Percentiles rank a stretch among this genome's conserved stretches.
Evolutionary conservation across 768 basidiomycete species (phyloP).

Genomic region (Russula griseocarnosa): DNA sequence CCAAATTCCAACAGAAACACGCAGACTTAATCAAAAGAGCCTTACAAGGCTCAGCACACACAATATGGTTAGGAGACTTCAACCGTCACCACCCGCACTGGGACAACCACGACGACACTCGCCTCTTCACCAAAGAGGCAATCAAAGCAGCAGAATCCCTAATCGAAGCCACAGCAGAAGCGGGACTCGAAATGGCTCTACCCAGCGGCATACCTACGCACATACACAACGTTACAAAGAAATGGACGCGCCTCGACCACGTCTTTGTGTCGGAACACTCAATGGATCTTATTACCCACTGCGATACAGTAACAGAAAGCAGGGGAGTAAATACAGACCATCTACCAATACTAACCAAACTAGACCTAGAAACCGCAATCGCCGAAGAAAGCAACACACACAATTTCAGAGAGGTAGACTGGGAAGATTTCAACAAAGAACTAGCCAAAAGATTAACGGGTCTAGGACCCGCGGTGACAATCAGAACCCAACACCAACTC

Average conservation of each 20-base stretch:
- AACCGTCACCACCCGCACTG: background rate
- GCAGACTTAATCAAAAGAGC: background rate
- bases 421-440: background rate
- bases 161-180: background rate
- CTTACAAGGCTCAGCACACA: background rate
- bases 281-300: too few species aligned
- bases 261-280: too few species aligned
- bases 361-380: background rate
- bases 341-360: background rate
- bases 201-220: background rate
- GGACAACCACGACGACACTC: background rate
- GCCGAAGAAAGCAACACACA: background rate
- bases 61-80: background rate
- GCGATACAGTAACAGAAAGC: too few species aligned
- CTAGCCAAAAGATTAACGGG: too few species aligned
- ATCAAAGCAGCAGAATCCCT: background rate
- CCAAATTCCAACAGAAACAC: background rate
- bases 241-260: too few species aligned
- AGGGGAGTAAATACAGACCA: background rate
- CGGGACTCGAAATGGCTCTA: background rate
- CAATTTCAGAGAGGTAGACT: background rate
- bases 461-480: too few species aligned
- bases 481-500: background rate
- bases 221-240: background rate
- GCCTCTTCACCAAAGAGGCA: background rate